Conservation (phyloP, 1,284 basidiomycete species). For the Veloporphyrellus conicus region DNA sequence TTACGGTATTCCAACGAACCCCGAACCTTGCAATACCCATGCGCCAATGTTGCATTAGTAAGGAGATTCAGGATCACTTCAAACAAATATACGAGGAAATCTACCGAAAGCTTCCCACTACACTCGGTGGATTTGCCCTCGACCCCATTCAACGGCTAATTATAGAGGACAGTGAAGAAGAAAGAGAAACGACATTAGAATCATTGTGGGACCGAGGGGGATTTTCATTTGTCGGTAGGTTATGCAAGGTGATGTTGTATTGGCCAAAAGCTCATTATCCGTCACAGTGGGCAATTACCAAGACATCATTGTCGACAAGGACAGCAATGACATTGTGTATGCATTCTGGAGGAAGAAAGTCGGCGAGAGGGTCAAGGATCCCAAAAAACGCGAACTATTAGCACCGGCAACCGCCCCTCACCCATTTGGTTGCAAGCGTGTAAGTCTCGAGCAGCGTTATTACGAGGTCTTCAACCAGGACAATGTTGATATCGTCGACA, state of each 20-base stretch:
- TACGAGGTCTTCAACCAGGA: conserved; percentile 16
- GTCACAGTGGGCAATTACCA: conserved; percentile 4
- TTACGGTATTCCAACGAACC: conserved; percentile 20
- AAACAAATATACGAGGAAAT: conserved; percentile 14
- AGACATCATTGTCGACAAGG: not conserved
- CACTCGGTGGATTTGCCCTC: not conserved
- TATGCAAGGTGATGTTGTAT: not conserved
- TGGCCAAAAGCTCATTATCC: too few relatives aligned
- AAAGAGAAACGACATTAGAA: conserved; percentile 11
- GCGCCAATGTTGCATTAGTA: conserved; percentile 8
- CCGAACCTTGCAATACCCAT: conserved; percentile 18
- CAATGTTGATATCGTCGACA: conserved; percentile 17
- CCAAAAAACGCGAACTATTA: conserved; percentile 12
- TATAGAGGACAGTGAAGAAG: conserved; percentile 7
- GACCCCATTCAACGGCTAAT: not conserved
- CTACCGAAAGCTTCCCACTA: conserved; percentile 1
- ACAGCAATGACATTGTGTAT: conserved; percentile 6
- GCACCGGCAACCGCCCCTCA: conserved; percentile 10
- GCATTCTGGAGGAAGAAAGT: conserved; percentile 17
- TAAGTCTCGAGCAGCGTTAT: conserved; percentile 8
- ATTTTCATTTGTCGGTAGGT: conserved; percentile 2
- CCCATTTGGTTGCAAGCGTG: conserved; percentile 5
- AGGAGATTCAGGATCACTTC: conserved; percentile 12
- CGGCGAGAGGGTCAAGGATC: conserved; percentile 10
- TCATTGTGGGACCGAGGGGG: conserved; percentile 9